Evolutionary conservation across 2,329 filamentous ascomycete genomes (phyloP).

Genomic region (Aspergillus pseudoglaucus): DNA sequence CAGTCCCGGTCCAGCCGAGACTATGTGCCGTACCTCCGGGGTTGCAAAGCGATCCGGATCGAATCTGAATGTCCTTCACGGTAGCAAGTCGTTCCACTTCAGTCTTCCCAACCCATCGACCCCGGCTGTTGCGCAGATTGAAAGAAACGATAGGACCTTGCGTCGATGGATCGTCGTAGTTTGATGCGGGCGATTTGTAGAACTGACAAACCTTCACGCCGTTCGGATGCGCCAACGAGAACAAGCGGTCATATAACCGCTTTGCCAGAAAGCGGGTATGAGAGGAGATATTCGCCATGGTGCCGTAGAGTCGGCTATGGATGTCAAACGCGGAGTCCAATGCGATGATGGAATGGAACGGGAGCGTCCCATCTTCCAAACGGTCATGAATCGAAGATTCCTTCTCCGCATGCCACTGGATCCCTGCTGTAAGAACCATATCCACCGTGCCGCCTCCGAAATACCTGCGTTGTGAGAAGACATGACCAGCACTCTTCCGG

Average conservation of each 20-base stretch:
- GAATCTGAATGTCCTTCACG: conserved; percentile 72
- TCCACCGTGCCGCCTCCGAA: conserved; percentile 96
- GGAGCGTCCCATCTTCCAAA: conserved; percentile 85
- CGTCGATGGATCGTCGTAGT: conserved; percentile 38
- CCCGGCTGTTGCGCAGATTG: conserved; percentile 64
- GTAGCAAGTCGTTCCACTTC: conserved; percentile 84
- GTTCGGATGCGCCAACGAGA: conserved; percentile 62
- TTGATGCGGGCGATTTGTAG: conserved; percentile 46
- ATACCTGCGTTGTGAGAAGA: conserved; percentile 65
- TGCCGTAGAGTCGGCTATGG: conserved; percentile 63
- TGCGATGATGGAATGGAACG: conserved; percentile 84
- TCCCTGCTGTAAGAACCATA: conserved; percentile 70
- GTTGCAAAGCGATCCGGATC: conserved; percentile 87
- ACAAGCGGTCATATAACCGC: conserved; percentile 54
- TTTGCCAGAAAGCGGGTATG: conserved; percentile 64
- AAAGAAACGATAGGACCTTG: conserved; percentile 77
- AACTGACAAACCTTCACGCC: conserved; percentile 58
- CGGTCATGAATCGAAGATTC: conserved; percentile 65
- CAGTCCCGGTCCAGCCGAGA: conserved; percentile 68
- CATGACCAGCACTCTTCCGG: conserved; percentile 58
- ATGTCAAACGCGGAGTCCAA: conserved; percentile 66
- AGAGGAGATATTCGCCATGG: conserved; percentile 60
- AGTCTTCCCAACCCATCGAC: conserved; percentile 69
- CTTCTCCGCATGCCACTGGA: conserved; percentile 79
- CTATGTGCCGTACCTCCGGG: conserved; percentile 74